A percentile compares a stretch with the other conserved stretches of the same genome.
Conservation (phyloP, 306 rosid genomes). For the Carpinus viminea region DNA sequence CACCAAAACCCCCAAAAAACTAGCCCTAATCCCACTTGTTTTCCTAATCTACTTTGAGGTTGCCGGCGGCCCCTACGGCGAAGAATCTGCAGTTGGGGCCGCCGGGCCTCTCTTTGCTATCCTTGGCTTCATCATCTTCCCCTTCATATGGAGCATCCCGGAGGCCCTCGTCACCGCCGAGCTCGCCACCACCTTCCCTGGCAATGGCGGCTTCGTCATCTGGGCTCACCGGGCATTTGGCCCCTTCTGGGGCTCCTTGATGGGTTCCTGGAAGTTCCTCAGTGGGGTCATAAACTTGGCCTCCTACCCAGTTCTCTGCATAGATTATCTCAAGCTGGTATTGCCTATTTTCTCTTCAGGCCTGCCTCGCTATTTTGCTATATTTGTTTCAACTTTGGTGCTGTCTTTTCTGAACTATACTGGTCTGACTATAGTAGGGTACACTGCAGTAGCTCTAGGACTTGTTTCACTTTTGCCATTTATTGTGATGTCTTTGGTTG, state of each 20-base stretch:
- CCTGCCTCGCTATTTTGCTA: slow-evolving; percentile 26
- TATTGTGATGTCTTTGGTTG: slow-evolving; percentile 34
- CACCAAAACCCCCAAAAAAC: slow-evolving; percentile 28
- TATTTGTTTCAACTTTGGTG: slow-evolving; percentile 32
- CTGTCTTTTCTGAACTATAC: slow-evolving; percentile 44
- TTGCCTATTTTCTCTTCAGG: slow-evolving; percentile 44
- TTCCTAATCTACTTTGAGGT: slow-evolving; percentile 53
- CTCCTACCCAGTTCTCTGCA: slow-evolving; percentile 46
- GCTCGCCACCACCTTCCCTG: slow-evolving; percentile 46
- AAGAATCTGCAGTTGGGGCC: slow-evolving; percentile 34
- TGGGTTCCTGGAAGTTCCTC: slow-evolving; percentile 50
- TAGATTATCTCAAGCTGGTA: slow-evolving; percentile 39
- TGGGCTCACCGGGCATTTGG: slow-evolving; percentile 46
- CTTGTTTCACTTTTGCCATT: slow-evolving; percentile 45
- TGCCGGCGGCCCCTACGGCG: slow-evolving; percentile 42
- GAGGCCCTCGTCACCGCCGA: slow-evolving; percentile 48
- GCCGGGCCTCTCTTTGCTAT: slow-evolving; percentile 42
- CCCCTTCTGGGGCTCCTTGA: slow-evolving; percentile 48
- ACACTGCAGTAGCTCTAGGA: slow-evolving; percentile 38
- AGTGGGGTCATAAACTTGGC: slow-evolving; percentile 44
- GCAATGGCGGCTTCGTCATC: slow-evolving; percentile 46
- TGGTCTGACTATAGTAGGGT: slow-evolving; percentile 44
- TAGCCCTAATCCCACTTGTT: slow-evolving; percentile 35
- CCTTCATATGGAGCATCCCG: slow-evolving; percentile 46
- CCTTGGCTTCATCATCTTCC: slow-evolving; percentile 48